These are phyloP conservation scores for Halenospora varia DNA, from an alignment of 495 filamentous ascomycete species.

Conservation along the genomic window DNA sequence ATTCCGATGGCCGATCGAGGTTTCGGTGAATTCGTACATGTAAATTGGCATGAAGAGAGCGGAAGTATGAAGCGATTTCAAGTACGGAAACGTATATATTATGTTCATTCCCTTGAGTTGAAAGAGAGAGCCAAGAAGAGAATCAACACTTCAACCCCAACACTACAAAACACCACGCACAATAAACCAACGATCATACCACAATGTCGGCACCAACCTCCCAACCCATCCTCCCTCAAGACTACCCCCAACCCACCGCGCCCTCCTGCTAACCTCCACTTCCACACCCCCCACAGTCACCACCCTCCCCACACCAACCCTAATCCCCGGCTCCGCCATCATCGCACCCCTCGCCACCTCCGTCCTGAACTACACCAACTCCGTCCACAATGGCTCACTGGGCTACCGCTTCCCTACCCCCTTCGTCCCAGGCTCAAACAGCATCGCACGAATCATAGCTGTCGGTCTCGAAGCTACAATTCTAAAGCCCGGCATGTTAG, in stretches of 20 bases:
- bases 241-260: constrained; percentile 3
- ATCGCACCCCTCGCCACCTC: background rate
- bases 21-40: no score
- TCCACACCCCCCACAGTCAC: background rate
- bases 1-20: no score
- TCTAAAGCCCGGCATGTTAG: constrained; percentile 7
- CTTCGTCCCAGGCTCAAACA: constrained; percentile 3
- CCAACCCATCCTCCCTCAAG: no score
- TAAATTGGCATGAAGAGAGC: no score
- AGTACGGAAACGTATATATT: no score
- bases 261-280: background rate
- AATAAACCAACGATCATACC: no score
- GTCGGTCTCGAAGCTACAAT: constrained; percentile 7
- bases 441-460: background rate
- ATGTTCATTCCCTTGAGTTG: no score
- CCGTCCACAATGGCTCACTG: background rate
- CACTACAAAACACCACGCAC: no score
- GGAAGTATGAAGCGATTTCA: no score
- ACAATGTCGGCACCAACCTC: no score
- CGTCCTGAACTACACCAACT: background rate
- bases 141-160: no score
- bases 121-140: no score
- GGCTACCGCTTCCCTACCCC: constrained; percentile 1
- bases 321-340: background rate
- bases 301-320: background rate